Evolutionary conservation across 2,329 filamentous ascomycete species (phyloP), one percentile per base, ranked within the genome.

Genomic region (Mariannaea sp.): DNA sequence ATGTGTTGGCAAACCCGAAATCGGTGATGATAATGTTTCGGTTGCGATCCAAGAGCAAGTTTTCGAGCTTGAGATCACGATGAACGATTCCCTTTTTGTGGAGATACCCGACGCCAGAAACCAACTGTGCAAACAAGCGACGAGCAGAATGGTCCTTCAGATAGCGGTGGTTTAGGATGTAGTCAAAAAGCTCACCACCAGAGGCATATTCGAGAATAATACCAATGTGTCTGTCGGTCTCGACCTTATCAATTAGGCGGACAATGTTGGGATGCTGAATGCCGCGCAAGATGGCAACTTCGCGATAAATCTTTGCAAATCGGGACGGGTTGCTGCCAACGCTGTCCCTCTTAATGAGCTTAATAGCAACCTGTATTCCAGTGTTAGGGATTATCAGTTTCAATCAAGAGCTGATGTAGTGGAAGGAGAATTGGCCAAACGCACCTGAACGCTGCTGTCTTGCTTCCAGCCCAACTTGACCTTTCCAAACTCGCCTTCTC

Each of bases 21-120:
- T 99, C 94, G 13, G 94, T 99, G 69, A 99, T 99, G 75, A 99
- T 99, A 68, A 99, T 97, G 77, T 99, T 99, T 59, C 92, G 88
- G 70, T 99, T 97, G 58, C 93, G 88, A 74, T 99, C 94, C 45
- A 99, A 81, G 30, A 99, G 81, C 65, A 99, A 73, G 69, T 99
- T 99, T 75, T 99, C 94, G 40, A 99, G 80, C 75, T 99, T 99
- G 61, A 99, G 76, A 75, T 99, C 94, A 66, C 94, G 87, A 71
- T 99, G 94, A 12, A 99, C 94, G 63, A 99, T 99, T 56, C 94
- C 94, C 76, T 96, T 97, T 74, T 96, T 97, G 77, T 99, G 94
- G 53, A 99, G 79, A 73, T 99, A 99, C 29, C 94, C 94, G 9
- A 99, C 94, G 35, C 94, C 94, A 6, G 93, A 97, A 10, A 99